A percentile compares a stretch with the other conserved stretches of the same genome.
phyloP scores from a whole-genome alignment of 495 filamentous ascomycete species.

The Lophiotrema nucula region DNA sequence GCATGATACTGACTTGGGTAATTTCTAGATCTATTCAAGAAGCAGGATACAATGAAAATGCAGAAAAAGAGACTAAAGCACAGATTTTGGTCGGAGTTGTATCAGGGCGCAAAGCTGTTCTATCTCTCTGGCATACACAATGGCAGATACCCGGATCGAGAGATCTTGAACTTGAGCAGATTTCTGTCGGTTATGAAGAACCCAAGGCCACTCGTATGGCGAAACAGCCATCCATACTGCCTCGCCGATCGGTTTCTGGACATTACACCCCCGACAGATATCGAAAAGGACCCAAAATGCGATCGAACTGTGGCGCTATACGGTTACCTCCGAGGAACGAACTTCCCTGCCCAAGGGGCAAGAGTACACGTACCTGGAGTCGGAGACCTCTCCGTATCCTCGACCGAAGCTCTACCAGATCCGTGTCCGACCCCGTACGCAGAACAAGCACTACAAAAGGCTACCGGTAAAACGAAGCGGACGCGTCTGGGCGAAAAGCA shows the following conservation, averaged over 20 bases:
- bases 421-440: conserved; percentile 92
- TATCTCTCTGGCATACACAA: conserved; percentile 95
- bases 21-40: conserved; percentile 90
- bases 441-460: conserved; percentile 79
- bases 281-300: conserved; percentile 83
- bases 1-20: neutral
- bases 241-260: conserved; percentile 92
- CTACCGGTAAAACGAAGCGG: conserved; percentile 71
- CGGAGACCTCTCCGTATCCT: conserved; percentile 83
- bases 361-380: conserved; percentile 90
- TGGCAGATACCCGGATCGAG: conserved; percentile 92
- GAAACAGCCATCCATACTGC: conserved; percentile 91
- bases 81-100: conserved; percentile 93
- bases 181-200: conserved; percentile 99
- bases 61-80: conserved; percentile 96
- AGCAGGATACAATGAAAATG: conserved; percentile 80
- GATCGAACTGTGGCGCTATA: conserved; percentile 89
- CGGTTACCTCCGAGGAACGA: conserved; percentile 93
- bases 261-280: conserved; percentile 83
- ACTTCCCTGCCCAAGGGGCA: conserved; percentile 83
- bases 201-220: conserved; percentile 91
- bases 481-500: conserved; percentile 89
- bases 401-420: conserved; percentile 84
- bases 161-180: conserved; percentile 90
- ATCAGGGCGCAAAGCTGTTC: conserved; percentile 94